Evolutionary conservation across 176 grass and related monocot genomes (phyloP).

Genomic region (Musa schizocarpa): DNA sequence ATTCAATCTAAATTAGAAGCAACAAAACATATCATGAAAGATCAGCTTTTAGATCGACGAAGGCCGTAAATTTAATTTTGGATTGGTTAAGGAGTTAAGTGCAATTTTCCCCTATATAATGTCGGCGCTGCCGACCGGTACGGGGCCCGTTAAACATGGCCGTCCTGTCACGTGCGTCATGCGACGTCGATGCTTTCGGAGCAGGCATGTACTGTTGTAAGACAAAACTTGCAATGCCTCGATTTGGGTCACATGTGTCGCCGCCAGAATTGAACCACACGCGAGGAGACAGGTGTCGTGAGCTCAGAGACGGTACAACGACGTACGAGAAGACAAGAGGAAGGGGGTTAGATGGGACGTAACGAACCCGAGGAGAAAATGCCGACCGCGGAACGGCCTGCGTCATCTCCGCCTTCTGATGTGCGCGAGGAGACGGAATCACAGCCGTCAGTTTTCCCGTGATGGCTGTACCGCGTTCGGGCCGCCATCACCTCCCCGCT

Average conservation of each 20-base stretch:
- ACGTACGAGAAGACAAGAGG: accelerated
- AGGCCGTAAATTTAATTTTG: too few relatives aligned
- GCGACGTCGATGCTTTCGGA: not conserved
- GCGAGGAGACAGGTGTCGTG: not conserved
- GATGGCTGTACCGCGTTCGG: not conserved
- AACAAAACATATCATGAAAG: too few relatives aligned
- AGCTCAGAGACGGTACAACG: not conserved
- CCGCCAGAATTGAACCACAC: not conserved
- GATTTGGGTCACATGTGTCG: not conserved
- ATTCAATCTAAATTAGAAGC: too few relatives aligned
- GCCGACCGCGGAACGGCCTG: not conserved
- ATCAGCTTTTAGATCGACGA: too few relatives aligned
- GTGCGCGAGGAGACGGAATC: not conserved
- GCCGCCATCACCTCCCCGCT: not conserved
- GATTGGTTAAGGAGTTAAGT: not conserved
- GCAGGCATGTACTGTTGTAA: not conserved
- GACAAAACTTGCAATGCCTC: not conserved
- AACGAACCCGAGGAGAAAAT: not conserved
- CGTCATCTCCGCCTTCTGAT: too few relatives aligned
- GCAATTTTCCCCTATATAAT: not conserved
- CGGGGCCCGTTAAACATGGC: not conserved
- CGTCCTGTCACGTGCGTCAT: not conserved
- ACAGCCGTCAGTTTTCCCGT: not conserved
- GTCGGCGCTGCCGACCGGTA: not conserved
- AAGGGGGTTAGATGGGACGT: too few relatives aligned